These are phyloP conservation scores for Coniferiporia sulphurascens DNA, from an alignment of 1,284 basidiomycete genomes.

Conservation along the genomic window DNA sequence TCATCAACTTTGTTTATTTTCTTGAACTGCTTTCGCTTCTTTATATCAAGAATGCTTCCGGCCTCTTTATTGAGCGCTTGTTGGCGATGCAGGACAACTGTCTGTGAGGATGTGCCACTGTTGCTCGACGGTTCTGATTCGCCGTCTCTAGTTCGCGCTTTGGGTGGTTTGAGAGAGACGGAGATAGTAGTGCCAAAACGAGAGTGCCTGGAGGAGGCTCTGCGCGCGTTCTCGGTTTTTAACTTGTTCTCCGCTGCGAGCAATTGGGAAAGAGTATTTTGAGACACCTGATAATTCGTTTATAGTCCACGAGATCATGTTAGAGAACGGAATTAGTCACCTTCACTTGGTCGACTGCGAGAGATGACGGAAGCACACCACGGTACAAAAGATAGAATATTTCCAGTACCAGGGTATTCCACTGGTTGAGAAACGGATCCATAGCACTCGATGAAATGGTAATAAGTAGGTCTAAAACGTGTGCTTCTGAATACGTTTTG, in stretches of 20 bases:
- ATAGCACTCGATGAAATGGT: constrained; percentile 75
- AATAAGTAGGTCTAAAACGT: constrained; percentile 73
- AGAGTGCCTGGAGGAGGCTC: constrained; percentile 79
- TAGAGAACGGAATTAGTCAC: constrained; percentile 35
- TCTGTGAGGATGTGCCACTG: constrained; percentile 35
- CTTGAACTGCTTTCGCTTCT: constrained; percentile 62
- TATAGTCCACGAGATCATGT: constrained; percentile 6
- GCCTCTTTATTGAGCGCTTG: constrained; percentile 74
- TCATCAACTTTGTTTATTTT: constrained; percentile 70
- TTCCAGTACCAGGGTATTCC: constrained; percentile 86
- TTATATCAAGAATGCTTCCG: constrained; percentile 72
- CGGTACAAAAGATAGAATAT: constrained; percentile 86
- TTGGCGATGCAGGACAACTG: constrained; percentile 77
- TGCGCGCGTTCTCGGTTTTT: constrained; percentile 52
- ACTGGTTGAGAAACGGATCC: constrained; percentile 72
- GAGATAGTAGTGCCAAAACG: constrained; percentile 91
- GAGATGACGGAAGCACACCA: constrained; percentile 59
- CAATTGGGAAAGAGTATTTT: constrained; percentile 59
- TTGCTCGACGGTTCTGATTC: constrained; percentile 29
- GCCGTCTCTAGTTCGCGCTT: constrained; percentile 26
- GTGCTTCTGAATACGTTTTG: constrained; percentile 63
- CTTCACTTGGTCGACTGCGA: constrained; percentile 65
- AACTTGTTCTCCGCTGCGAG: constrained; percentile 67
- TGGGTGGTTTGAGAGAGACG: constrained; percentile 61
- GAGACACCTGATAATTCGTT: constrained; percentile 44